Evolutionary conservation across 495 filamentous ascomycete species (phyloP), one percentile per base, ranked within the genome.

Genomic region (Xylaria intraflava): DNA sequence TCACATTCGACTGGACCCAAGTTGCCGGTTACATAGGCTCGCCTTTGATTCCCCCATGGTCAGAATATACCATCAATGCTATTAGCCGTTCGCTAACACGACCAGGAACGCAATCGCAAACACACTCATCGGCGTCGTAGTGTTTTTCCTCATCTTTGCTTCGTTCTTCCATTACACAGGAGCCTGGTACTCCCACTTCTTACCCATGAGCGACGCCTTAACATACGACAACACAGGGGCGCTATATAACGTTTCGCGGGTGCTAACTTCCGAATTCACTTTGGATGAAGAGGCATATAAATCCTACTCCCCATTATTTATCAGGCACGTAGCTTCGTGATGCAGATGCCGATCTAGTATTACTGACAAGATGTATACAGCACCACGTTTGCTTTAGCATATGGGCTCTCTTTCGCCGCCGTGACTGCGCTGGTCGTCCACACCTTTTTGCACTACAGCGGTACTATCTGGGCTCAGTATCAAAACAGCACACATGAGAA

Each of bases 321-420:
- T 86, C 14, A 83, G 79, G 64, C 72, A 63, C 2, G 61, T 55
- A 44, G 33, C 35, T n/a, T 22, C 9, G 9, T 27, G 9, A 29
- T 29, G 9, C 20, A 6, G 6, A 27, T 23, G 19, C 17, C 1
- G 0, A 26, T 35, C 12, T 30, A 23, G 24, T 14, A 33, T 41
- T 55, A 46, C 60, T 69, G 8, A 69, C 43, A 38, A 19, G 31
- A 24, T 0, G n/a, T n/a, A 48, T 44, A 26, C 42, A 77, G 75
- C 53, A 83, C 81, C 23, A 79, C 80, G 0, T 86, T 83, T 57
- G 75, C 81, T 44, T 64, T 85, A 44, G 77, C 81, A 0, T 89
- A 88, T 51, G 85, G 84, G 0, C 69, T 89, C 1, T 84, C 83
- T 0, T 89, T 89, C 58, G 86, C 86, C 14, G 80, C 85, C 29